Conservation (phyloP, 352 stramenopile species). For the Pythium folliculosum region DNA sequence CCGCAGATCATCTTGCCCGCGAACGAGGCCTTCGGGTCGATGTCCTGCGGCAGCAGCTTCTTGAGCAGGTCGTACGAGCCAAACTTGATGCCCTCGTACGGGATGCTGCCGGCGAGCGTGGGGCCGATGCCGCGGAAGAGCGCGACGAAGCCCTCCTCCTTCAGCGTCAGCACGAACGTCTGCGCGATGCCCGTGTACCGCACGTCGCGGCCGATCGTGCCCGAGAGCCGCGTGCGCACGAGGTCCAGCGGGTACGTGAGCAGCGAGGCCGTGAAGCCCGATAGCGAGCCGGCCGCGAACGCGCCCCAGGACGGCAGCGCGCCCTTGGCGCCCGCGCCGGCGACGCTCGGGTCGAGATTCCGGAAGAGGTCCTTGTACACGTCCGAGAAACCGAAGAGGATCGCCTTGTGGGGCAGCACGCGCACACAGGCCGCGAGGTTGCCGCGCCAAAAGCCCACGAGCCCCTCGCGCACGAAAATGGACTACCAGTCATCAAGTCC, state of each 20-base stretch:
- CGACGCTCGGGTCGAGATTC: slow-evolving; percentile 15
- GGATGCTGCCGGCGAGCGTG: slow-evolving; percentile 67
- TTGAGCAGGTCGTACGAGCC: slow-evolving; percentile 78
- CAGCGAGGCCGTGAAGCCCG: slow-evolving; percentile 83
- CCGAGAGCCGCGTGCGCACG: slow-evolving; percentile 78
- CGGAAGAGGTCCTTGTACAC: slow-evolving; percentile 84
- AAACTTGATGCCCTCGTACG: slow-evolving; percentile 85
- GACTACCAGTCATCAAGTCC: slow-evolving; percentile 16
- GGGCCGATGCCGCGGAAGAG: slow-evolving; percentile 75
- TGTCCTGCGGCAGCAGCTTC: slow-evolving; percentile 48
- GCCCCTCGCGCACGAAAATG: slow-evolving; percentile 59
- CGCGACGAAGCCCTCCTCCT: slow-evolving; percentile 62
- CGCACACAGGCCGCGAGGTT: slow-evolving; percentile 77
- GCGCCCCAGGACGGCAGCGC: slow-evolving; percentile 52
- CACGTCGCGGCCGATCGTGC: slow-evolving; percentile 65
- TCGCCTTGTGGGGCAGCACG: slow-evolving; percentile 77
- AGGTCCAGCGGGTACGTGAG: slow-evolving; percentile 88
- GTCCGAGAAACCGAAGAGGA: slow-evolving; percentile 87
- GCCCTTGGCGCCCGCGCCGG: slow-evolving; percentile 18
- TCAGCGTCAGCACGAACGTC: slow-evolving; percentile 69
- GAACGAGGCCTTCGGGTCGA: slow-evolving; percentile 63
- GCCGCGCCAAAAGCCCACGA: slow-evolving; percentile 74
- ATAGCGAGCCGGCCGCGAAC: slow-evolving; percentile 72
- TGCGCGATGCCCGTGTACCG: slow-evolving; percentile 73
- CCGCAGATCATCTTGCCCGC: slow-evolving; percentile 73